phyloP scores from a whole-genome alignment of 1,284 basidiomycete species.

The Ganoderma boninense region DNA sequence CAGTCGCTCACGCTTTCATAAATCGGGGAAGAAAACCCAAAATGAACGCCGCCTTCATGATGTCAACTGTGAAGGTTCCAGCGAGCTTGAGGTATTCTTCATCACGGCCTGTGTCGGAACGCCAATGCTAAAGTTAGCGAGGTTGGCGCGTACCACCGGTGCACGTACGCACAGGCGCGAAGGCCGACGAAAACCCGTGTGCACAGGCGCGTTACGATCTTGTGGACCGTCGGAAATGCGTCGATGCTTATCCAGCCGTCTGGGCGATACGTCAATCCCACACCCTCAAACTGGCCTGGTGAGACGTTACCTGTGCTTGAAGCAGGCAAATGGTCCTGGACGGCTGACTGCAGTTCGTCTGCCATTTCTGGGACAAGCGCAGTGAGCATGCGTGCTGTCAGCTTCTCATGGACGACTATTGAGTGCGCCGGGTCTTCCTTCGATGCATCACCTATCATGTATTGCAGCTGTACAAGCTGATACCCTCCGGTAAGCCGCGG shows the following conservation, averaged over 20 bases:
- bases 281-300: background rate
- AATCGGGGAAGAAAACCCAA: too few relatives aligned
- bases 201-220: too few relatives aligned
- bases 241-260: background rate
- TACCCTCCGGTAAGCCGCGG: constrained; percentile 30
- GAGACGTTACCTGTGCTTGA: background rate
- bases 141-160: too few relatives aligned
- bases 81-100: too few relatives aligned
- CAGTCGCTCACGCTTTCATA: too few relatives aligned
- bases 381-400: background rate
- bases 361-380: background rate
- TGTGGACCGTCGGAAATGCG: background rate
- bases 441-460: constrained; percentile 24
- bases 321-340: background rate
- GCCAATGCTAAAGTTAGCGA: too few relatives aligned
- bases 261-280: background rate
- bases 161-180: background rate
- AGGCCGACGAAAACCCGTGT: background rate
- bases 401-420: background rate
- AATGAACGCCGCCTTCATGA: too few relatives aligned
- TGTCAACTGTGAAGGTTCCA: too few relatives aligned
- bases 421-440: background rate
- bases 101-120: too few relatives aligned
- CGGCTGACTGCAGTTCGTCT: background rate
- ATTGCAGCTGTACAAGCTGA: background rate